These are phyloP conservation scores for Nannochloris sp. DNA, from an alignment of 139 green algal species.

Conservation along the genomic window DNA sequence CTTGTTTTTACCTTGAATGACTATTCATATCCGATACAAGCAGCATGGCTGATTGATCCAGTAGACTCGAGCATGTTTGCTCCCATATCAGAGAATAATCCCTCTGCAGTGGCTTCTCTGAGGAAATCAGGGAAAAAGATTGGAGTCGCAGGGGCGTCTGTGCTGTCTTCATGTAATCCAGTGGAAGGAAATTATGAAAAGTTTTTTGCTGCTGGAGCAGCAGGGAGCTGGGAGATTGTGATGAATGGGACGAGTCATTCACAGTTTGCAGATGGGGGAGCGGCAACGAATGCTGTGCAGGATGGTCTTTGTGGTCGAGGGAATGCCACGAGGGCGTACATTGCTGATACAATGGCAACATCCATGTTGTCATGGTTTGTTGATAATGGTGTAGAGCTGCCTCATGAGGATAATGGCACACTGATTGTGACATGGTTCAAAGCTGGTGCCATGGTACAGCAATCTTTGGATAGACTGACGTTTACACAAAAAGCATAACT, in stretches of 20 bases:
- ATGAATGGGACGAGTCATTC: slow-evolving; percentile 26
- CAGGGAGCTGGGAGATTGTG: slow-evolving; percentile 23
- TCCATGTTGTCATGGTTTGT: slow-evolving; percentile 24
- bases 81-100: slow-evolving; percentile 33
- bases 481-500: no score
- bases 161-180: slow-evolving; percentile 37
- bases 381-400: slow-evolving; percentile 11
- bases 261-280: slow-evolving; percentile 30
- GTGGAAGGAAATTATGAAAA: slow-evolving; percentile 29
- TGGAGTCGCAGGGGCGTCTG: slow-evolving; percentile 34
- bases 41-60: slow-evolving; percentile 51
- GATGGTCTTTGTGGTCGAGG: slow-evolving; percentile 30
- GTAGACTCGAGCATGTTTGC: slow-evolving; percentile 35
- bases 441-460: neutral
- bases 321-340: neutral
- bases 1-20: slow-evolving; percentile 30
- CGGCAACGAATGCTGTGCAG: slow-evolving; percentile 25
- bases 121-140: slow-evolving; percentile 4
- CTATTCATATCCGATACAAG: slow-evolving; percentile 8
- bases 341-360: slow-evolving; percentile 9
- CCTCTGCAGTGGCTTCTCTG: slow-evolving; percentile 27
- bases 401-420: neutral
- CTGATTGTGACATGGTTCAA: neutral
- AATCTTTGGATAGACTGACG: no score
- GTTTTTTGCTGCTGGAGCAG: slow-evolving; percentile 11